Percentiles rank a stretch among this genome's conserved stretches.
phyloP scores from a whole-genome alignment of 768 basidiomycete species.

The Boletus rex-veris region DNA sequence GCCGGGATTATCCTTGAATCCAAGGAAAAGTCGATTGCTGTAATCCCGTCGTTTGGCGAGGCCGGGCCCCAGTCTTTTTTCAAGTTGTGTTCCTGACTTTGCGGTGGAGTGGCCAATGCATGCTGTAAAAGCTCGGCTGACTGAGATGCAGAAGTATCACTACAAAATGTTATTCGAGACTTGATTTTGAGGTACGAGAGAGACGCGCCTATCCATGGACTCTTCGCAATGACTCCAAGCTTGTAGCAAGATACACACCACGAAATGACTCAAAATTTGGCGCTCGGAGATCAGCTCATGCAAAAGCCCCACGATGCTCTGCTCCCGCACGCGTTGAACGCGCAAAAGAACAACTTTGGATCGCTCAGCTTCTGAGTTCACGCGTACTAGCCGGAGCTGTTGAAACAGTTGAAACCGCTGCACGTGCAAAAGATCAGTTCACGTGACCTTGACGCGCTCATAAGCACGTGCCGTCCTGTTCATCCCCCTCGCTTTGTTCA shows the following conservation, averaged over 20 bases:
- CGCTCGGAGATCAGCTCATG: constrained; percentile 3
- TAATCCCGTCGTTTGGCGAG: constrained; percentile 18
- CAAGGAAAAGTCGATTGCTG: constrained; percentile 36
- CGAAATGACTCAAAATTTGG: not conserved
- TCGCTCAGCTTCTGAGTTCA: not conserved
- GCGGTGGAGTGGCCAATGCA: constrained; percentile 33
- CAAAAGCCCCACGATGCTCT: not conserved
- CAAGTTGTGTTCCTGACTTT: constrained; percentile 13
- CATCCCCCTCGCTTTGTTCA: constrained; percentile 5
- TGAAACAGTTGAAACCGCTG: not conserved
- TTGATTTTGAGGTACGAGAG: constrained; percentile 10
- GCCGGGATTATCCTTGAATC: constrained; percentile 40
- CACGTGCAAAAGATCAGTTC: constrained; percentile 27
- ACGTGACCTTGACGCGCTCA: constrained; percentile 29
- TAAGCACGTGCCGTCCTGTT: constrained; percentile 21
- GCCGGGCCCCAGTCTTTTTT: constrained; percentile 4
- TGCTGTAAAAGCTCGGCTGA: constrained; percentile 51
- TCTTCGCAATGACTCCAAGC: not conserved
- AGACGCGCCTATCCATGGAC: constrained; percentile 43
- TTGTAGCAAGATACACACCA: not conserved
- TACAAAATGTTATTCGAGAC: constrained; percentile 21
- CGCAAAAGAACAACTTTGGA: too few species aligned
- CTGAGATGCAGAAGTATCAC: constrained; percentile 49
- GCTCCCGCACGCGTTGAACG: not conserved
- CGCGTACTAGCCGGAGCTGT: not conserved